These are phyloP conservation scores for Helotiales sp. DNA, from an alignment of 2,329 filamentous ascomycete species.

Conservation along the genomic window DNA sequence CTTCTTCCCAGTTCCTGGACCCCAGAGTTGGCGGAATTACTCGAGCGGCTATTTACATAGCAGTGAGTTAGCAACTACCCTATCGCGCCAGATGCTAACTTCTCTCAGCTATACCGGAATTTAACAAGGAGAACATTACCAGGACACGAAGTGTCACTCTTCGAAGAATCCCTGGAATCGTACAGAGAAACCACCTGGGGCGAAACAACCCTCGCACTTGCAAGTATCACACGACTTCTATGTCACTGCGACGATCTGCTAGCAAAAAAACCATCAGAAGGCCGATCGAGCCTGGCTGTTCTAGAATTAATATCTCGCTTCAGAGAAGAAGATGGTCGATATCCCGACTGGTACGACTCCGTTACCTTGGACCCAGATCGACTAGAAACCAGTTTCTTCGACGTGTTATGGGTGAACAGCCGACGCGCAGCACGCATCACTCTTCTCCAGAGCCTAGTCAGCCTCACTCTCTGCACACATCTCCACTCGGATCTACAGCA, in stretches of 20 bases:
- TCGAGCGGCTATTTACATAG: not conserved
- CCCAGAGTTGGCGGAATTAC: conserved; percentile 1
- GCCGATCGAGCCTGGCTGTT: not conserved
- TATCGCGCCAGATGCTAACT: not conserved
- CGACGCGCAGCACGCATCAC: conserved; percentile 1
- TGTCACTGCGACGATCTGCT: not conserved
- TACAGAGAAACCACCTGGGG: not conserved
- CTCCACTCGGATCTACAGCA: not conserved
- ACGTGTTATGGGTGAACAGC: not conserved
- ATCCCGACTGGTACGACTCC: not conserved
- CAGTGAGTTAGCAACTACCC: not conserved
- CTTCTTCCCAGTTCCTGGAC: not conserved
- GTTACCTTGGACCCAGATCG: not conserved
- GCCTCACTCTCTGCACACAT: not conserved
- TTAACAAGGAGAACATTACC: conserved; percentile 3
- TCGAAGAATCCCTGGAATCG: not conserved
- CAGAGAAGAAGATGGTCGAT: not conserved
- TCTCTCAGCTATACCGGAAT: not conserved
- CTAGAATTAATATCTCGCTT: not conserved
- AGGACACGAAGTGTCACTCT: not conserved
- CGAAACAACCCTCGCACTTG: not conserved
- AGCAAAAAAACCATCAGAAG: not conserved
- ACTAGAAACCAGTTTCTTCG: not conserved
- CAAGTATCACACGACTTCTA: not conserved
- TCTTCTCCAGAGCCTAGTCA: not conserved